Base-by-base conservation (phyloP, 164 flowering plant species). In the Vitis cinerea region DNA sequence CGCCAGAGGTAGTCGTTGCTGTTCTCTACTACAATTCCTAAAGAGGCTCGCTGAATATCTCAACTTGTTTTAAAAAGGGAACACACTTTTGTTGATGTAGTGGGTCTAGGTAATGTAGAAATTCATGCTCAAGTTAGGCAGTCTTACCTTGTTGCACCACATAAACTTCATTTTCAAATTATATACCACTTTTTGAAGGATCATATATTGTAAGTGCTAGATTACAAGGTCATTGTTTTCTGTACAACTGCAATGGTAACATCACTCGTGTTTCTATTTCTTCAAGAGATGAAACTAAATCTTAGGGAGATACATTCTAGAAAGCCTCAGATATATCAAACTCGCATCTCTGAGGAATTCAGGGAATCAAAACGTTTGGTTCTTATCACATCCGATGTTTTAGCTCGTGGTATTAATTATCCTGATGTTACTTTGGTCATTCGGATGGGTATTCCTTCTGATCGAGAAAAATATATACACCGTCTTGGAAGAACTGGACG, bases 401-500 rank as follows among this genome's bases (percentile, higher is more conserved):
- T 97, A 54, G 78, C 99, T 54, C 94, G 95, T 61, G 98, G 97
- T 72, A 81, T 91, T 86, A 83, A 91, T 75, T 93, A 91, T 81
- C 99, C 98, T 59, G 95, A 93, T 85, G 97, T 93, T 62, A 88
- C 98, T 57, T 75, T 92, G 78, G 97, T 96, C 68, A 71, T 92
- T 62, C 99, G 93, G 99, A 87, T 93, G 51, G 98, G 98, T 14
- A 72, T 92, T 63, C 98, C 98, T 50, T 58, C 83, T 61, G 94
- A 88, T 57, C 78, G 97, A 48, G 97, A 88, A 58, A 94, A 93
- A 12, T 96, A 93, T 74, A 90, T 96, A 71, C 97, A 90, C 74
- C 91, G 96, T 17, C 89, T 90, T 78, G 99, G 98, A 76, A 83
- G 99, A 78, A 93, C 94, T 11, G 98, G 97, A 54, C 86, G 96